A percentile compares a stretch with the other conserved stretches of the same genome.
phyloP scores from a whole-genome alignment of 1,284 basidiomycete genomes.

The Moniliophthora roreri region DNA sequence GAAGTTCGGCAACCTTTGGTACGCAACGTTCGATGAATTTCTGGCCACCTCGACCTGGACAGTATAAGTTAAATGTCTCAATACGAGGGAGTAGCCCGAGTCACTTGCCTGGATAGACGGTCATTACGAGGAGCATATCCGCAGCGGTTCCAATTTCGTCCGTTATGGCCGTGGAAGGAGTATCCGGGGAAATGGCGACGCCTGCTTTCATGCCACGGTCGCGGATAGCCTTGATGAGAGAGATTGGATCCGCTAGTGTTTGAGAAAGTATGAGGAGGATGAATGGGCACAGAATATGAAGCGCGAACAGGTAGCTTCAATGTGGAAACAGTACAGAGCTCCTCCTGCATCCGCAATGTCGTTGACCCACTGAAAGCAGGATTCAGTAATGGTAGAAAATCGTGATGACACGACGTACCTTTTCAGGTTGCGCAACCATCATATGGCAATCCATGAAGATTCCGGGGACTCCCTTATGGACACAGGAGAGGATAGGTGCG shows the following conservation, averaged over 20 bases:
- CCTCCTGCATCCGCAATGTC: slow-evolving; percentile 97
- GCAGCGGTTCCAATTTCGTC: slow-evolving; percentile 77
- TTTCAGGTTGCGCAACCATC: slow-evolving; percentile 97
- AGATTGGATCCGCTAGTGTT: slow-evolving; percentile 64
- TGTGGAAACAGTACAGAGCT: slow-evolving; percentile 94
- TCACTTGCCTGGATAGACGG: slow-evolving; percentile 80
- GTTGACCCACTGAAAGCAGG: slow-evolving; percentile 81
- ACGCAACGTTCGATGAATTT: slow-evolving; percentile 96
- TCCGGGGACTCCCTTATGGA: slow-evolving; percentile 87
- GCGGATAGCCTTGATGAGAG: slow-evolving; percentile 79
- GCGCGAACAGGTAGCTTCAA: slow-evolving; percentile 87
- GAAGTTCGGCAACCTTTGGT: slow-evolving; percentile 90
- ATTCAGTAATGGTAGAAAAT: neutral
- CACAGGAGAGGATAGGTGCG: slow-evolving; percentile 85
- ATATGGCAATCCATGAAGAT: slow-evolving; percentile 99
- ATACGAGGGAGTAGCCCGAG: neutral
- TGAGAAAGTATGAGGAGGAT: slow-evolving; percentile 5
- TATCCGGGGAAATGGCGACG: slow-evolving; percentile 93
- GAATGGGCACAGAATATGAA: slow-evolving; percentile 8
- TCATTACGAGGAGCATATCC: slow-evolving; percentile 98
- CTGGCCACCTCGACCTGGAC: slow-evolving; percentile 86
- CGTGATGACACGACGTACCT: slow-evolving; percentile 45
- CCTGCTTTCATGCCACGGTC: slow-evolving; percentile 84
- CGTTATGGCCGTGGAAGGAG: slow-evolving; percentile 82
- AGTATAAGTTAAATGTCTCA: neutral